Conservation (phyloP, 169 alveolate genomes). For the Theileria sp. region DNA sequence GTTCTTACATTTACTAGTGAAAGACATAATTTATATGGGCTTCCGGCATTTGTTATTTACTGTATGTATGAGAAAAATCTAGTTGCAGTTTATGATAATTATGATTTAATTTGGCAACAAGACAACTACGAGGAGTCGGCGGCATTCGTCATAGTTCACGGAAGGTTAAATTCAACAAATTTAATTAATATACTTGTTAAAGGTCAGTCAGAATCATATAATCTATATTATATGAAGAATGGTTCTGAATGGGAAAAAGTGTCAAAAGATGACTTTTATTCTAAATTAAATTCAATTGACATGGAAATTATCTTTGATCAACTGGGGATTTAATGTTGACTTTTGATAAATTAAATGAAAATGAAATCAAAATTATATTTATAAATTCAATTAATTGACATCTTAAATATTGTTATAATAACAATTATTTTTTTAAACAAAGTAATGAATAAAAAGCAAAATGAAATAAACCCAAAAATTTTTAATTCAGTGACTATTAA, state of each 20-base stretch:
- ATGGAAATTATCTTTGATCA: background rate
- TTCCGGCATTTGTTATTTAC: background rate
- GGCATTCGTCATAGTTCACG: conserved; percentile 1
- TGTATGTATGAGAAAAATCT: background rate
- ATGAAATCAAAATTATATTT: too few species aligned
- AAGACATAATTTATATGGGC: conserved; percentile 6
- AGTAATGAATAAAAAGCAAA: too few species aligned
- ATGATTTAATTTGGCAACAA: background rate
- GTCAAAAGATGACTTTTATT: too few species aligned
- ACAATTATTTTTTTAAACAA: background rate
- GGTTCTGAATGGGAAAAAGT: background rate
- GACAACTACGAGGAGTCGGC: background rate
- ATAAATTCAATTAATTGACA: background rate
- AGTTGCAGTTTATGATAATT: background rate
- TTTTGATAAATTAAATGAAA: too few species aligned
- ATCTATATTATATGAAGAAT: background rate
- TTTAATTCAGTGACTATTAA: background rate
- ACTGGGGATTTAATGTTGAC: background rate
- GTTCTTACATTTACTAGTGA: background rate
- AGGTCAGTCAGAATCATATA: background rate
- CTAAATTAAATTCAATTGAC: background rate
- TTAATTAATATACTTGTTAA: background rate
- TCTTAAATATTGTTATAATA: too few species aligned
- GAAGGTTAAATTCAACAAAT: background rate
- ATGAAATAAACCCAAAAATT: background rate